Conservation (phyloP, 495 filamentous ascomycete genomes). For the Penicillium alfredii region DNA sequence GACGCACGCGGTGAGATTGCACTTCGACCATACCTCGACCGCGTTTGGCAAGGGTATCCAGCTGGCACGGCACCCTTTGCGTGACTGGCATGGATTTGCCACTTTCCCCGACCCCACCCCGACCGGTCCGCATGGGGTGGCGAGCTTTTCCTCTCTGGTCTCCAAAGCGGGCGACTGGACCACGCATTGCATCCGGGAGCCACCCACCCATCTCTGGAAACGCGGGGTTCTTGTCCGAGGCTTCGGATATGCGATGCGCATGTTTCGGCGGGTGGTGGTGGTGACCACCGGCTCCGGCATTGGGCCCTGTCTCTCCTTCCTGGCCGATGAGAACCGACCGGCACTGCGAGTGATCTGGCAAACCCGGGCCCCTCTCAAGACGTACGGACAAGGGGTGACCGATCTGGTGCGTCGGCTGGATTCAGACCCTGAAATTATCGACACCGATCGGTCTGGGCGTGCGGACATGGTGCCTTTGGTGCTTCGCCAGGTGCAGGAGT, state of each 20-base stretch:
- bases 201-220: slow-evolving; percentile 45
- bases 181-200: slow-evolving; percentile 52
- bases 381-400: slow-evolving; percentile 49
- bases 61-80: slow-evolving; percentile 51
- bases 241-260: slow-evolving; percentile 63
- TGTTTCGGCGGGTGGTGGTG: slow-evolving; percentile 64
- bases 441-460: slow-evolving; percentile 45
- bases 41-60: slow-evolving; percentile 42
- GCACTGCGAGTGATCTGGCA: slow-evolving; percentile 56
- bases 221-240: slow-evolving; percentile 54
- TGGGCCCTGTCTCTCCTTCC: slow-evolving; percentile 52
- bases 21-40: slow-evolving; percentile 54
- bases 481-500: slow-evolving; percentile 50
- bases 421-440: slow-evolving; percentile 47
- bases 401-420: slow-evolving; percentile 47
- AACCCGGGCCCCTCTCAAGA: slow-evolving; percentile 46
- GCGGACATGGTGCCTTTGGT: slow-evolving; percentile 53
- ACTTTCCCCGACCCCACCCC: slow-evolving; percentile 51
- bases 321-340: slow-evolving; percentile 43
- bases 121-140: slow-evolving; percentile 8
- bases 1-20: slow-evolving; percentile 63
- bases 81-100: slow-evolving; percentile 79
- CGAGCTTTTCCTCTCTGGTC: slow-evolving; percentile 60
- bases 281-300: slow-evolving; percentile 84
- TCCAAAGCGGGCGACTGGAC: slow-evolving; percentile 89